Evolutionary conservation across 805 yeast species (phyloP).

Genomic region (Nakazawaea laoshanensis): DNA sequence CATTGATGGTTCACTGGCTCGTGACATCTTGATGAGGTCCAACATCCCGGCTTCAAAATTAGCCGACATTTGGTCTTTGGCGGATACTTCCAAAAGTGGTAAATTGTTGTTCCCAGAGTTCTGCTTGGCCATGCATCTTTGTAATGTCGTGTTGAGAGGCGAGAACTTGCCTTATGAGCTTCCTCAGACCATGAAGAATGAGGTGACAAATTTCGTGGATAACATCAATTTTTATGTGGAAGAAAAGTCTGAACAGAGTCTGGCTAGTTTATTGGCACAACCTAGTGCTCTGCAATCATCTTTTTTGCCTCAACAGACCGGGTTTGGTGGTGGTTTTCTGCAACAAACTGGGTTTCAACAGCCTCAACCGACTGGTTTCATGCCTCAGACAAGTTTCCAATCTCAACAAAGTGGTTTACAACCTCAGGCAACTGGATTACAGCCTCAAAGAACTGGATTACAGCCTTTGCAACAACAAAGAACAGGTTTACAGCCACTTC

Average conservation of each 20-base stretch:
- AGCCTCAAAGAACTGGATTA: conserved; percentile 43
- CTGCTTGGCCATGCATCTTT: conserved; percentile 83
- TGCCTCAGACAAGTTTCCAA: no score
- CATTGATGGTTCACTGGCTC: conserved; percentile 65
- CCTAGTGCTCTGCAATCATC: conserved; percentile 3
- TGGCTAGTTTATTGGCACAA: no score
- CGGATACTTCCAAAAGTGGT: conserved; percentile 87
- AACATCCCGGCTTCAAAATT: conserved; percentile 66
- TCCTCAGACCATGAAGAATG: conserved; percentile 69
- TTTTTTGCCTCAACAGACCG: conserved; percentile 11
- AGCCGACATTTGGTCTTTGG: conserved; percentile 82
- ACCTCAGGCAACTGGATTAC: conserved; percentile 22
- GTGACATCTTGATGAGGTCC: conserved; percentile 72
- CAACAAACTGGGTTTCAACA: conserved; percentile 22
- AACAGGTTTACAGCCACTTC: conserved; percentile 14
- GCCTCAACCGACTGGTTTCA: conserved; percentile 67
- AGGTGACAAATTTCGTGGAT: conserved; percentile 84
- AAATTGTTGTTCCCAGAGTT: conserved; percentile 86
- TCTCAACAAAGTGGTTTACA: conserved; percentile 25
- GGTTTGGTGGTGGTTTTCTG: conserved; percentile 10
- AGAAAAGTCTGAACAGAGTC: conserved; percentile 28
- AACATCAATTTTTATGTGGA: conserved; percentile 76
- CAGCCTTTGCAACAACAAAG: conserved; percentile 21
- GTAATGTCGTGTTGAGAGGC: conserved; percentile 70
- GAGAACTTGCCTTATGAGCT: conserved; percentile 66